A percentile compares a stretch with the other conserved stretches of the same genome.
Evolutionary conservation across 768 basidiomycete genomes (phyloP).

Genomic region (Tephrocybe rancida): DNA sequence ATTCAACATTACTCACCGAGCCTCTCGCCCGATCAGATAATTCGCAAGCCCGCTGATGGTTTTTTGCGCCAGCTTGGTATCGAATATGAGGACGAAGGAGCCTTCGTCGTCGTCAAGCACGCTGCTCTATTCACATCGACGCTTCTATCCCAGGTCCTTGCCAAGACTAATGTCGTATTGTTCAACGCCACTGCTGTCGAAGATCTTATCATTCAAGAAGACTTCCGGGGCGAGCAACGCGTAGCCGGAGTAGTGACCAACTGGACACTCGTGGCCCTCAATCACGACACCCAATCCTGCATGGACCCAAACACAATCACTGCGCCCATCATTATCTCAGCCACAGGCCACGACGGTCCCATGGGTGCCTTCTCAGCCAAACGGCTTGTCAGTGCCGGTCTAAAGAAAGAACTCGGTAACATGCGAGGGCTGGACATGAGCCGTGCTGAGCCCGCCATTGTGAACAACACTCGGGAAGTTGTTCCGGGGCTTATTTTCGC

Average conservation of each 20-base stretch:
- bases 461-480: constrained; percentile 77
- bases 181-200: constrained; percentile 85
- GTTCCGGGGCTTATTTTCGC: constrained; percentile 75
- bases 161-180: constrained; percentile 70
- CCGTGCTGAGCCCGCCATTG: constrained; percentile 80
- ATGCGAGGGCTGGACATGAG: constrained; percentile 85
- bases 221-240: constrained; percentile 53
- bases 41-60: constrained; percentile 74
- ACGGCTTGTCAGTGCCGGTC: constrained; percentile 73
- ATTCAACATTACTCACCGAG: background rate
- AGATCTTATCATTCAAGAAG: constrained; percentile 71
- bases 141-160: constrained; percentile 68
- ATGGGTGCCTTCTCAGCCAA: constrained; percentile 86
- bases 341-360: constrained; percentile 77
- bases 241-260: constrained; percentile 54
- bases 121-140: constrained; percentile 83
- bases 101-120: constrained; percentile 80
- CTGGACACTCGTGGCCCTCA: constrained; percentile 53
- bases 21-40: constrained; percentile 44
- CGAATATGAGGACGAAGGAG: constrained; percentile 76
- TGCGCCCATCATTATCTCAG: constrained; percentile 72
- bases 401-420: constrained; percentile 74
- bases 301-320: constrained; percentile 84
- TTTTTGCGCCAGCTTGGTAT: constrained; percentile 74
- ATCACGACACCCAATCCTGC: constrained; percentile 78